These are phyloP conservation scores for Polytrichum formosum DNA, from an alignment of 225 moss, liverwort and hornwort genomes.

Conservation along the genomic window DNA sequence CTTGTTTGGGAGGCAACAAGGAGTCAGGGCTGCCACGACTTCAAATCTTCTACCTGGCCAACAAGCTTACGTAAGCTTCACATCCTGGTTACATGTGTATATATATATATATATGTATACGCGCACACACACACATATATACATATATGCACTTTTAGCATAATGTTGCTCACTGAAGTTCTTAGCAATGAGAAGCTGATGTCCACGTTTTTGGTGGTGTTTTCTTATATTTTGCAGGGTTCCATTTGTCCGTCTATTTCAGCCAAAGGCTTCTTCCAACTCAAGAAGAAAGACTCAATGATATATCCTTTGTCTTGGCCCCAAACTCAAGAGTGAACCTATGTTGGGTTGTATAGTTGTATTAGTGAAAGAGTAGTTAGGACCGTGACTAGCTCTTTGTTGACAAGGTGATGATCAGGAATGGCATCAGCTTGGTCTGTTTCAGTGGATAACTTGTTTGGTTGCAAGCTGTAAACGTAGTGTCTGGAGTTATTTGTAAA, in stretches of 20 bases:
- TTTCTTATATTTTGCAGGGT: constrained; percentile 39
- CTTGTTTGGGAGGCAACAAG: constrained; percentile 35
- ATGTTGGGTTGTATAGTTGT: too few species aligned
- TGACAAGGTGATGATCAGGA: too few species aligned
- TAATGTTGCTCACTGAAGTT: background rate
- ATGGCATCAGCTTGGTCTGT: too few species aligned
- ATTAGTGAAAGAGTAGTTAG: too few species aligned
- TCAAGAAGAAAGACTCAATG: constrained; percentile 41
- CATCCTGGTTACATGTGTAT: constrained; percentile 2
- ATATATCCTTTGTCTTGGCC: background rate
- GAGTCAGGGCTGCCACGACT: constrained; percentile 48
- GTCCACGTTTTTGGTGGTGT: constrained; percentile 7
- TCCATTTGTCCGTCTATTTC: constrained; percentile 53
- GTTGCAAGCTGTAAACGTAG: too few species aligned
- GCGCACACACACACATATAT: background rate
- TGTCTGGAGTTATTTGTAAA: too few species aligned
- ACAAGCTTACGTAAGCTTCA: constrained; percentile 67
- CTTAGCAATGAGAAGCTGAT: background rate
- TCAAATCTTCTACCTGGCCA: constrained; percentile 82
- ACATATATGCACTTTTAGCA: background rate
- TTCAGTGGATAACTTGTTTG: too few species aligned
- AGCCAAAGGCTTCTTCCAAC: constrained; percentile 27
- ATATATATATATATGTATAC: too few species aligned
- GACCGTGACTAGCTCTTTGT: too few species aligned
- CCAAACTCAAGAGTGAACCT: too few species aligned